A percentile compares a stretch with the other conserved stretches of the same genome.
Conservation (phyloP, 2,329 filamentous ascomycete species). For the Pseudogymnoascus sp. region DNA sequence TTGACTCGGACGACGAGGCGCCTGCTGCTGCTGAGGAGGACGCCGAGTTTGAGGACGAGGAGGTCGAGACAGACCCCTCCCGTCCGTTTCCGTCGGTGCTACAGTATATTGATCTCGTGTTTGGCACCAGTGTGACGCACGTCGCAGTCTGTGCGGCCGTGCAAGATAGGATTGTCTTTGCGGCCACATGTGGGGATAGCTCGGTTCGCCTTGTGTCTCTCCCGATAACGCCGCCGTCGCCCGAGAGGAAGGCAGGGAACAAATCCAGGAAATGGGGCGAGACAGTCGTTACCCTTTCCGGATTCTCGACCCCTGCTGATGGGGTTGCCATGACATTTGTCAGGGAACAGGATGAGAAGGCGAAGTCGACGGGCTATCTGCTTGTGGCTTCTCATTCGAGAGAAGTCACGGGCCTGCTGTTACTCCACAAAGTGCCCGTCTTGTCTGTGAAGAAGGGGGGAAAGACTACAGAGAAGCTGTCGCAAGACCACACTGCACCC, state of each 20-base stretch:
- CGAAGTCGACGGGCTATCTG: slow-evolving; percentile 30
- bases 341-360: slow-evolving; percentile 19
- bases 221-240: slow-evolving; percentile 53
- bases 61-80: slow-evolving; percentile 30
- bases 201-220: slow-evolving; percentile 50
- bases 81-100: slow-evolving; percentile 44
- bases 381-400: slow-evolving; percentile 53
- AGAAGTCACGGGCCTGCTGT: slow-evolving; percentile 50
- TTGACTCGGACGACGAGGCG: slow-evolving; percentile 55
- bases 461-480: slow-evolving; percentile 33
- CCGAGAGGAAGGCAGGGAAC: slow-evolving; percentile 46
- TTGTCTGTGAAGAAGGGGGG: slow-evolving; percentile 5
- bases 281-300: slow-evolving; percentile 43
- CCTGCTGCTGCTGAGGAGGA: slow-evolving; percentile 23
- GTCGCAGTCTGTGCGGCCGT: slow-evolving; percentile 45
- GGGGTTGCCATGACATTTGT: slow-evolving; percentile 47
- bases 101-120: slow-evolving; percentile 52
- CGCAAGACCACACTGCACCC: slow-evolving; percentile 33
- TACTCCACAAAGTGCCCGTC: slow-evolving; percentile 50
- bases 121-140: slow-evolving; percentile 47
- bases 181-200: slow-evolving; percentile 49
- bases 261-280: slow-evolving; percentile 56
- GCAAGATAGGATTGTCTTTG: slow-evolving; percentile 51
- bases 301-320: slow-evolving; percentile 45
- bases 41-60: slow-evolving; percentile 46